Evolutionary conservation across 352 stramenopile genomes (phyloP), one percentile per base, ranked within the genome.

Genomic region (Globisporangium spinosum): DNA sequence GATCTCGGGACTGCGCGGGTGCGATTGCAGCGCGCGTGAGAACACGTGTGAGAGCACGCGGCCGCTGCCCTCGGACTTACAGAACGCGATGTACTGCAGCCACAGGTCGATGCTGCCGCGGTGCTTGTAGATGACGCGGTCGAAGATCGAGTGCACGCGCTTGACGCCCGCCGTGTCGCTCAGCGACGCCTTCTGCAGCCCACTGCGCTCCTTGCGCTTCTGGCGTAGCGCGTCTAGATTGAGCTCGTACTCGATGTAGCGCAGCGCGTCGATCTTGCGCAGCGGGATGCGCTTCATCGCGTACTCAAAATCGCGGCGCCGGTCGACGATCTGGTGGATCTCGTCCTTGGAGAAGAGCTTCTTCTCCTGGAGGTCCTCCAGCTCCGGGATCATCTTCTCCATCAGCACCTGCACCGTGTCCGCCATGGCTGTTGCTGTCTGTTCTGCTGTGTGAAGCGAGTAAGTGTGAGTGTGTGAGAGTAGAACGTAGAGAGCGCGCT

Each of bases 301-400:
- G 80, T 98, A 98, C 85, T 98, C 93, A 68, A 97, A 98, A 60
- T 96, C 85, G 25, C 90, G 82, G 12, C 93, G 88, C 58, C 85
- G 87, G 65, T 92, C 85, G 38, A 97, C 90, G 65, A 98, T 96
- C 72, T 96, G 87, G 23, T 89, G 83, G 64, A 98, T 91, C 77
- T 98, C 93, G 27, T 90, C 77, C 70, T 79, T 70, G 40, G 77
- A 82, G 70, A 97, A 97, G 70, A 98, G 71, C 59, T 93, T 90
- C 64, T 87, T 83, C 40, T 87, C 74, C 76, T 96, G 87, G 58
- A 98, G 80, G 61, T 98, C 93, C 76, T 98, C 93, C 61, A 98
- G 91, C 77, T 98, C 93, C 60, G 90, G 89, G 69, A 98, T 89
- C 90, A 97, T 98, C 70, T 94, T 90, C 78, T 98, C 93, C 86